Percentiles rank a stretch among this genome's conserved stretches.
Evolutionary conservation across 306 rosid genomes (phyloP).

Genomic region (Echinosophora koreensis): DNA sequence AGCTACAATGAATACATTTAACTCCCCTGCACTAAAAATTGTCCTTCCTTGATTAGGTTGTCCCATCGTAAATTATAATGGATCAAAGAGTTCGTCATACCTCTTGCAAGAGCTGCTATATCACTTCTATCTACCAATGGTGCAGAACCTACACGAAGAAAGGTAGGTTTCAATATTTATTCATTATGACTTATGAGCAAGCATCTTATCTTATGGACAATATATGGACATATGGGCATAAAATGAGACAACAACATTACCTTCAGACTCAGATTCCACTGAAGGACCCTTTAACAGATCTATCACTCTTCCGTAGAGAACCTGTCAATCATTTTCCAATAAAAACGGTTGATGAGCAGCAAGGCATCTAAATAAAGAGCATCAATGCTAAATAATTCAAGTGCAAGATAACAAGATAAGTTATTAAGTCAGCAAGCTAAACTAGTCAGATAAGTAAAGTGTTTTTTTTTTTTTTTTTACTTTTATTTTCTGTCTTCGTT

Average conservation of each 20-base stretch:
- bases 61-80: background rate
- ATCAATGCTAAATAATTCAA: conserved; percentile 3
- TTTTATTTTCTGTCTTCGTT: background rate
- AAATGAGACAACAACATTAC: conserved; percentile 46
- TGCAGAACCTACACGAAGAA: conserved; percentile 51
- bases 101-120: conserved; percentile 84
- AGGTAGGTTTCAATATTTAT: conserved; percentile 16
- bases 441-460: background rate
- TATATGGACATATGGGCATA: conserved; percentile 11
- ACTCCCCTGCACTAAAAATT: background rate
- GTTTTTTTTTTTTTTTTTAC: too few relatives aligned
- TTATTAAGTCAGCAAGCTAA: background rate
- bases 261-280: conserved; percentile 59
- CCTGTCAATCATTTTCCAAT: conserved; percentile 58
- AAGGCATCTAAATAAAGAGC: conserved; percentile 21
- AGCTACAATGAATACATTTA: conserved; percentile 1
- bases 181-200: background rate
- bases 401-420: background rate
- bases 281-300: conserved; percentile 83
- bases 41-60: background rate
- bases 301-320: conserved; percentile 79
- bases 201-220: background rate
- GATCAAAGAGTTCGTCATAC: conserved; percentile 56
- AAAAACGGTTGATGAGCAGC: conserved; percentile 4
- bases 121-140: conserved; percentile 59